Evolutionary conservation across 495 filamentous ascomycete species (phyloP).

Genomic region (Podospora conica): DNA sequence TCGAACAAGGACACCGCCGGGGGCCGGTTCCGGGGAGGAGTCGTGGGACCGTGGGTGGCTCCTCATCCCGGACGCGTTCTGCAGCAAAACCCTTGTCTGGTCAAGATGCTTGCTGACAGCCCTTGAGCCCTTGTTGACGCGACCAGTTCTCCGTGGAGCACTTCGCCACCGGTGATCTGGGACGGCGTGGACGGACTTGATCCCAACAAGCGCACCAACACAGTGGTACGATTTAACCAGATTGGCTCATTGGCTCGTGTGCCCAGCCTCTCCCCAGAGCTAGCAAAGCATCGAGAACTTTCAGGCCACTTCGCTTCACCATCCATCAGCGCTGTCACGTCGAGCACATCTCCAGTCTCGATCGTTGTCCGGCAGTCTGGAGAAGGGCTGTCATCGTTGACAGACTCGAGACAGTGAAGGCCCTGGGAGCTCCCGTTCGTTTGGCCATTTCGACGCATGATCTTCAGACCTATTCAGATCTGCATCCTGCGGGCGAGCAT

Average conservation of each 20-base stretch:
- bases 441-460: neutral
- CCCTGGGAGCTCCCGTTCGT: neutral
- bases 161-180: conserved; percentile 7
- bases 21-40: neutral
- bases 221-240: conserved; percentile 10
- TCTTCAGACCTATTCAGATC: neutral
- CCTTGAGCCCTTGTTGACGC: conserved; percentile 1
- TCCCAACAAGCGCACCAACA: conserved; percentile 3
- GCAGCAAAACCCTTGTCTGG: neutral
- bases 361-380: neutral
- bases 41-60: neutral
- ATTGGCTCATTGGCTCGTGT: neutral
- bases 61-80: conserved; percentile 1
- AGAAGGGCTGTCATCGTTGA: neutral
- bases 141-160: neutral
- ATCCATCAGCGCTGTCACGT: neutral
- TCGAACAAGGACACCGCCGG: conserved; percentile 3
- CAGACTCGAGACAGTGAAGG: neutral
- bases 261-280: neutral
- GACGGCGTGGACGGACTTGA: neutral
- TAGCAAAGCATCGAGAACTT: neutral
- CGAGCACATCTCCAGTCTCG: neutral
- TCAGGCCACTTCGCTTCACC: neutral
- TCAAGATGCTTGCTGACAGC: conserved; percentile 1
- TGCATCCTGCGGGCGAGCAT: neutral